Conservation (phyloP, 2,329 filamentous ascomycete genomes). For the Hypoxylon sp. region DNA sequence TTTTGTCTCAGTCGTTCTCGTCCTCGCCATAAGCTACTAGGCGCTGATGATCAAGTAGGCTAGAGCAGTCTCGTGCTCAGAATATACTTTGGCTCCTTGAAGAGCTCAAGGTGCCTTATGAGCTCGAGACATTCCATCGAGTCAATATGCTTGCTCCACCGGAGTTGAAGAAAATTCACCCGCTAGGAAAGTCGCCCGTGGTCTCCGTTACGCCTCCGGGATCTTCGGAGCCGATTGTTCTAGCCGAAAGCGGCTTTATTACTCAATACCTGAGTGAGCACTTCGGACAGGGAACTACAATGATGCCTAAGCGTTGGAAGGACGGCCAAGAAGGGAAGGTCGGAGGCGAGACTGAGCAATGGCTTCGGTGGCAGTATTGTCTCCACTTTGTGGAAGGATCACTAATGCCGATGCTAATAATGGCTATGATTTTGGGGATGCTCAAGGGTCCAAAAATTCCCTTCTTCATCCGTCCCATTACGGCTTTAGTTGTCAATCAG, state of each 20-base stretch:
- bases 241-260: constrained; percentile 88
- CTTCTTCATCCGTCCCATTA: constrained; percentile 69
- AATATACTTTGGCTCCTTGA: constrained; percentile 89
- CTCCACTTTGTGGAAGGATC: constrained; percentile 91
- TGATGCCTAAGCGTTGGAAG: constrained; percentile 69
- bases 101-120: constrained; percentile 83
- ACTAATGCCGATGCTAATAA: constrained; percentile 64
- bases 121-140: constrained; percentile 85
- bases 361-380: constrained; percentile 74
- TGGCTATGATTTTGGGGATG: constrained; percentile 48
- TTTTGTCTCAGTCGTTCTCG: constrained; percentile 14
- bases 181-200: constrained; percentile 88
- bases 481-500: constrained; percentile 62
- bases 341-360: constrained; percentile 73
- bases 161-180: constrained; percentile 83
- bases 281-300: constrained; percentile 61
- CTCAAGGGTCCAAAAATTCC: constrained; percentile 64
- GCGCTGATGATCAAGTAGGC: constrained; percentile 68
- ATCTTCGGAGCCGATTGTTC: constrained; percentile 65
- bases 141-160: constrained; percentile 76
- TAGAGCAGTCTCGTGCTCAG: constrained; percentile 85
- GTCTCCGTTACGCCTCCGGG: constrained; percentile 72
- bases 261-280: constrained; percentile 85
- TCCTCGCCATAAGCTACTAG: constrained; percentile 6
- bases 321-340: constrained; percentile 71